phyloP scores from a whole-genome alignment of 345 rosid genomes.

The Rhodamnia argentea region DNA sequence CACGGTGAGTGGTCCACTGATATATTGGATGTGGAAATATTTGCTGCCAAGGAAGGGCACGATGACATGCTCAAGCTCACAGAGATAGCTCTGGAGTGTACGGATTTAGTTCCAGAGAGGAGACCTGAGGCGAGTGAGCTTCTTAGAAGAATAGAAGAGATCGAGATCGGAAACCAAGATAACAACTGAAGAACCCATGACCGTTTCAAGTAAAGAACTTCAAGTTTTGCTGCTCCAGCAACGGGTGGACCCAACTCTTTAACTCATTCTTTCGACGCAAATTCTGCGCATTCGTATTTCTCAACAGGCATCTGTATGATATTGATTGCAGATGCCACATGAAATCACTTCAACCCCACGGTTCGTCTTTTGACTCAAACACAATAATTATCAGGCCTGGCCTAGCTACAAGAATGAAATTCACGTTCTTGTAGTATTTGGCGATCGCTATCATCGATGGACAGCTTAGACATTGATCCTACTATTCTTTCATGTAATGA shows the following conservation, averaged over 20 bases:
- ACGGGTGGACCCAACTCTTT: accelerated
- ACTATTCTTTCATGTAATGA: neutral
- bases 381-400: neutral
- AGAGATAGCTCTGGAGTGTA: constrained; percentile 41
- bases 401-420: neutral
- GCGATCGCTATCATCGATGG: neutral
- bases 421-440: neutral
- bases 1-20: constrained; percentile 47
- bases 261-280: neutral
- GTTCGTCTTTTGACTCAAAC: neutral
- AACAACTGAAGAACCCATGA: neutral
- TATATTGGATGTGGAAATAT: constrained; percentile 37
- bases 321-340: neutral
- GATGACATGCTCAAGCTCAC: constrained; percentile 41
- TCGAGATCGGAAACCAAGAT: constrained; percentile 9
- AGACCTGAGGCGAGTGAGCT: constrained; percentile 37
- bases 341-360: neutral
- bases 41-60: constrained; percentile 28
- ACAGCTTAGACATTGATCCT: neutral
- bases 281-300: neutral
- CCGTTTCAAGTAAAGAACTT: neutral
- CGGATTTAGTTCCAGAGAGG: constrained; percentile 22
- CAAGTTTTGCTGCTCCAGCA: neutral
- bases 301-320: neutral
- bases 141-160: constrained; percentile 29